Percentiles rank a stretch among this genome's conserved stretches.
These are phyloP conservation scores for Debaryomycetaceae sp. DNA, from an alignment of 1,139 yeast genomes.

Conservation along the genomic window DNA sequence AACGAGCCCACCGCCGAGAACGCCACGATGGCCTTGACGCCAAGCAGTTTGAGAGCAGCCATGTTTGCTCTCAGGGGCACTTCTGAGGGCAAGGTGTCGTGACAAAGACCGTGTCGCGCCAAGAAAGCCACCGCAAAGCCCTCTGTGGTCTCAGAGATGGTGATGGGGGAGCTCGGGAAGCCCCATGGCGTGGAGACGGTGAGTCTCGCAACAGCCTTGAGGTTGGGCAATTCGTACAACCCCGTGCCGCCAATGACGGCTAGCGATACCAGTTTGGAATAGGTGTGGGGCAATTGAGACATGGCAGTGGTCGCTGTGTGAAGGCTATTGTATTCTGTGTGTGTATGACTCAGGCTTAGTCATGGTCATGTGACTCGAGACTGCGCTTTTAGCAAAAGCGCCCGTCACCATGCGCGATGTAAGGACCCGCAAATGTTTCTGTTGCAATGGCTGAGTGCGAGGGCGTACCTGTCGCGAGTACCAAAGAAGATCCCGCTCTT, in stretches of 20 bases:
- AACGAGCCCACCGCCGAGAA: conserved; percentile 95
- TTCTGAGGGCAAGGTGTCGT: conserved; percentile 79
- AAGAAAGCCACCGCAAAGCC: conserved; percentile 90
- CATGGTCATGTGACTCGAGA: no score
- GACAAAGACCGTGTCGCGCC: conserved; percentile 90
- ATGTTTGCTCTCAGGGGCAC: conserved; percentile 93
- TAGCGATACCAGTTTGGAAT: conserved; percentile 43
- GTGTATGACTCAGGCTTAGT: no score
- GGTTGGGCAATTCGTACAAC: conserved; percentile 73
- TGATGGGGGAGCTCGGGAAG: conserved; percentile 85
- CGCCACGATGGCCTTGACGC: conserved; percentile 82
- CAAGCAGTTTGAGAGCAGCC: conserved; percentile 83
- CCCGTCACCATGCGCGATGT: no score
- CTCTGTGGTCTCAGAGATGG: conserved; percentile 61
- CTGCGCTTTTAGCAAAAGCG: no score
- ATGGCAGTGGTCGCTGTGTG: conserved; percentile 23
- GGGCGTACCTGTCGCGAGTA: no score
- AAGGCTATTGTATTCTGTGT: no score
- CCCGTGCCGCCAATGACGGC: conserved; percentile 98
- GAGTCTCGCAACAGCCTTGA: conserved; percentile 76
- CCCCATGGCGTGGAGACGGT: conserved; percentile 95
- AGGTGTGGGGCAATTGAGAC: conserved; percentile 26
- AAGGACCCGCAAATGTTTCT: no score
- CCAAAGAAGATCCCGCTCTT: no score
- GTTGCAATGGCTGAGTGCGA: no score